Evolutionary conservation across 371 early-diverging fungal species (phyloP), one percentile per base, ranked within the genome.

Genomic region (Enterocytospora artemiae): DNA sequence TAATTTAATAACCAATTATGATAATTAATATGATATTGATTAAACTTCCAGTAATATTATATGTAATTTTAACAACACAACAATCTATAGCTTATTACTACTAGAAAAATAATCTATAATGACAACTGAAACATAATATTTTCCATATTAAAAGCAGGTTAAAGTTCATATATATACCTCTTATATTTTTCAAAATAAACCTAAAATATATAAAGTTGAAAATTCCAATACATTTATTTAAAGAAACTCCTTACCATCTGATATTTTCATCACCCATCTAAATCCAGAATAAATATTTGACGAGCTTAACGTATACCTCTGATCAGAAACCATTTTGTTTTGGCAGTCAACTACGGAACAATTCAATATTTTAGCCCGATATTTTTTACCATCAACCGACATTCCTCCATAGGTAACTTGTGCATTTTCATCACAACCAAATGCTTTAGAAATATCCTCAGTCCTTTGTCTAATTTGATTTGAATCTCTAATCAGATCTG

Each of bases 261-360:
- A 12, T 25, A 46, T 25, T 7, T 25, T 12, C 48, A 62, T 51
- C 20, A 72, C 31, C 72, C 72, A 72, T 39, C 48, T 62, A 46
- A 72, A 67, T 34, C 69, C 72, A 2, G 43, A 3, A 30, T 49
- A 64, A 12, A 64, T 49, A 20, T 9, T 28, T 25, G 32, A 20
- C 2, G 46, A 46, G 2, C 22, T n/a, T 4, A 54, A n/a, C 12
- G 58, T 5, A 14, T 49, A 59, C 3, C 7, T 33, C n/a, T 28
- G 16, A 3, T 53, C 24, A 4, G 12, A 34, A 9, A 34, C 4
- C 34, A 58, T 12, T 18, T n/a, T 24, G 5, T 53, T 49, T 7
- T 20, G 41, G 4, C 57, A 56, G 33, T 64, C 34, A 22, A 20
- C 3, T 4, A 54, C 56, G 2, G 56, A 55, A 14, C 22, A 22